A percentile compares a stretch with the other conserved stretches of the same genome.
Evolutionary conservation across 495 filamentous ascomycete genomes (phyloP).

Genomic region (Penicilliopsis zonata): DNA sequence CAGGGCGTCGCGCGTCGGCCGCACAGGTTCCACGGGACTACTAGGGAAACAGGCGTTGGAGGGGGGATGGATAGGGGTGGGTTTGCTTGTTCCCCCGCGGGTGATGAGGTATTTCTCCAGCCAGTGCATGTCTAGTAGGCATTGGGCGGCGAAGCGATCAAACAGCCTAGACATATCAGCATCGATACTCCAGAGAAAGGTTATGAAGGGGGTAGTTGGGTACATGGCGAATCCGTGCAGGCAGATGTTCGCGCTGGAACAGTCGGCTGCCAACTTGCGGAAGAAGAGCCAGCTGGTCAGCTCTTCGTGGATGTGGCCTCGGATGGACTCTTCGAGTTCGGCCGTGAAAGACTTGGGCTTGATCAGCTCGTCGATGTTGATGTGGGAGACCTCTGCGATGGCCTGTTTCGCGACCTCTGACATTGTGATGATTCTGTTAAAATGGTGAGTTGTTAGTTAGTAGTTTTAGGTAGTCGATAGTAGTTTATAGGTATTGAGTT

Average conservation of each 20-base stretch:
- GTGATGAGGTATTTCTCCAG: constrained; percentile 7
- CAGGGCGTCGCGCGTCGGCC: constrained; percentile 2
- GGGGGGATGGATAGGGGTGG: constrained; percentile 6
- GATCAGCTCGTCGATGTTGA: constrained; percentile 1
- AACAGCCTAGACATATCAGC: constrained; percentile 4
- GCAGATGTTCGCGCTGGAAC: constrained; percentile 4
- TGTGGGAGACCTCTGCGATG: constrained; percentile 3
- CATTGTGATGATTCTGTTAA: background rate
- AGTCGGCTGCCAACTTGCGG: constrained; percentile 8
- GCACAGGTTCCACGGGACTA: constrained; percentile 6
- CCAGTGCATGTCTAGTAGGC: constrained; percentile 7
- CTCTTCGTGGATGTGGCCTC: constrained; percentile 10
- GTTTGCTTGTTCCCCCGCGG: constrained; percentile 7
- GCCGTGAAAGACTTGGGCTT: constrained; percentile 2
- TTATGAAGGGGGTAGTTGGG: background rate
- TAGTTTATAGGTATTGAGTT: too few relatives aligned
- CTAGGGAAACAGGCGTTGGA: constrained; percentile 3
- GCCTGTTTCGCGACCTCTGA: background rate
- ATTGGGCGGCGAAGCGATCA: constrained; percentile 4
- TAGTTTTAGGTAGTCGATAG: too few relatives aligned
- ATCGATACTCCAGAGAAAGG: background rate
- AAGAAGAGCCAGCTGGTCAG: constrained; percentile 8
- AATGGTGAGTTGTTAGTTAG: background rate
- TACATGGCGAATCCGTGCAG: constrained; percentile 8
- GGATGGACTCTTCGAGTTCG: constrained; percentile 5